Evolutionary conservation across 352 stramenopile species (phyloP).

Genomic region (Plasmopara halstedii): DNA sequence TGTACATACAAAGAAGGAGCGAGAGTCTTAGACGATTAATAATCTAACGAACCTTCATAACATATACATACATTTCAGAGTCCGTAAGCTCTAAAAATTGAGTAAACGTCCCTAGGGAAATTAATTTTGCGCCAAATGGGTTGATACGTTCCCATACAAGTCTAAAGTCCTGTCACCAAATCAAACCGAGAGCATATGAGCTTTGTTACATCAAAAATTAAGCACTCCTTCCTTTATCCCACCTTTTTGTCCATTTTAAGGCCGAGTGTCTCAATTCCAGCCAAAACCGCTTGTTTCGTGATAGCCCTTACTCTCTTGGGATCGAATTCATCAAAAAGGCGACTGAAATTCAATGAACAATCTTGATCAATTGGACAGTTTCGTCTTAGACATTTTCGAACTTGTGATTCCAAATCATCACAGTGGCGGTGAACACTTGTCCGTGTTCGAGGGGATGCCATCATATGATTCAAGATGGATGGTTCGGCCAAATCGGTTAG

Average conservation of each 20-base stretch:
- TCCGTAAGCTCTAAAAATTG: constrained; percentile 73
- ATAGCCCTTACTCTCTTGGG: constrained; percentile 51
- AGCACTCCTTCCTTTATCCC: neutral
- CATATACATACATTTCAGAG: constrained; percentile 49
- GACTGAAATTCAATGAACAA: constrained; percentile 59
- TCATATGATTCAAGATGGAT: constrained; percentile 18
- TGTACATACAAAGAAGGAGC: neutral
- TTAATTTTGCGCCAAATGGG: constrained; percentile 40
- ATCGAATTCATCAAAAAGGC: constrained; percentile 74
- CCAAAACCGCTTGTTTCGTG: constrained; percentile 34
- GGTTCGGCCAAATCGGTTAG: constrained; percentile 43
- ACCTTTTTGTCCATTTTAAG: constrained; percentile 78
- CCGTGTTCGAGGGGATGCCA: constrained; percentile 35
- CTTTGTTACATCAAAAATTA: neutral
- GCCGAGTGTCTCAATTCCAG: constrained; percentile 55
- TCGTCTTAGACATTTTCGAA: constrained; percentile 54
- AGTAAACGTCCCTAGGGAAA: constrained; percentile 46
- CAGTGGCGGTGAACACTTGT: constrained; percentile 42
- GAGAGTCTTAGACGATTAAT: no score
- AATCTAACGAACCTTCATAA: neutral
- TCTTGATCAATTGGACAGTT: constrained; percentile 77
- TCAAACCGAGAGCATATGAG: neutral
- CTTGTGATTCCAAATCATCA: constrained; percentile 61
- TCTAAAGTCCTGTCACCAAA: constrained; percentile 36
- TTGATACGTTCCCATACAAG: constrained; percentile 71